A percentile compares a stretch with the other conserved stretches of the same genome.
These are phyloP conservation scores for Calocybe cyanea DNA, from an alignment of 768 basidiomycete genomes.

Conservation along the genomic window DNA sequence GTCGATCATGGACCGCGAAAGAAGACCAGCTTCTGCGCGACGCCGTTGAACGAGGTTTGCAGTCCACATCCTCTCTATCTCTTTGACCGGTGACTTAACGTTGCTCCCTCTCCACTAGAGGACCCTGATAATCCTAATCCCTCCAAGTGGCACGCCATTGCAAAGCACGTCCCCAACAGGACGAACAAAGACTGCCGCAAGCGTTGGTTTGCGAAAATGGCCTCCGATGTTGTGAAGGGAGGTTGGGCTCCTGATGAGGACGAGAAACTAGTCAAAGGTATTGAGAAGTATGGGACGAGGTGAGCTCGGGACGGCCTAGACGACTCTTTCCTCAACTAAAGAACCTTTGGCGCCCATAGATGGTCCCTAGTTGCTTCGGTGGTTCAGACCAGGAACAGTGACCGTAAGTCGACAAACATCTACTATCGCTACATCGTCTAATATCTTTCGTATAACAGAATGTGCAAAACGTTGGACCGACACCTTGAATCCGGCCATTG, in stretches of 20 bases:
- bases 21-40: conserved; percentile 51
- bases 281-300: conserved; percentile 55
- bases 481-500: conserved; percentile 57
- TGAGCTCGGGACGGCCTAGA: conserved; percentile 17
- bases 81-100: conserved; percentile 8
- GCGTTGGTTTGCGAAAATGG: conserved; percentile 63
- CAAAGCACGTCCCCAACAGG: conserved; percentile 58
- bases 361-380: conserved; percentile 58
- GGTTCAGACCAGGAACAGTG: conserved; percentile 54
- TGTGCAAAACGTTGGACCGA: conserved; percentile 64
- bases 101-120: conserved; percentile 31
- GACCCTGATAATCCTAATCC: conserved; percentile 54
- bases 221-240: conserved; percentile 57
- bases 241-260: conserved; percentile 63
- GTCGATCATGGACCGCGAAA: conserved; percentile 48
- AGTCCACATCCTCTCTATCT: too few relatives aligned
- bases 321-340: conserved; percentile 3
- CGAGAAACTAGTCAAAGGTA: conserved; percentile 51
- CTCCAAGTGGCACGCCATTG: conserved; percentile 60
- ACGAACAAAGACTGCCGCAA: conserved; percentile 66
- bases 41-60: conserved; percentile 45
- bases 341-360: conserved; percentile 22
- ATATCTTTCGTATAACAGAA: conserved; percentile 30
- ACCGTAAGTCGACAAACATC: conserved; percentile 39
- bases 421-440: conserved; percentile 2